Evolutionary conservation across 164 flowering plant species (phyloP).

Genomic region (Annona squamosa): DNA sequence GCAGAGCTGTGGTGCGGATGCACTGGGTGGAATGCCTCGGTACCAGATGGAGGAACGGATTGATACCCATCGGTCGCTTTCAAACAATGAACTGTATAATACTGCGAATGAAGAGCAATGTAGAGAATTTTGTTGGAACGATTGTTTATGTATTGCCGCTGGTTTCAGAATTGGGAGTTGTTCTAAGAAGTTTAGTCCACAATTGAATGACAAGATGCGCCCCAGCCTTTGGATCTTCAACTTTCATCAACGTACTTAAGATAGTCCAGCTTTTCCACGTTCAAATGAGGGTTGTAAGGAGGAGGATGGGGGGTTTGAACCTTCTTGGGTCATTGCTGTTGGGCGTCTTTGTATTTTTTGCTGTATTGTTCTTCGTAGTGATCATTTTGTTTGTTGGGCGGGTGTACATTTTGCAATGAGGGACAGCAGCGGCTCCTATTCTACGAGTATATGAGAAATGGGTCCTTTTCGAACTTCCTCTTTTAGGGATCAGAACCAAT

Average conservation of each 20-base stretch:
- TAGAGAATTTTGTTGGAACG: conserved; percentile 12
- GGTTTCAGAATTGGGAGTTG: conserved; percentile 5
- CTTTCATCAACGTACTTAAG: conserved; percentile 12
- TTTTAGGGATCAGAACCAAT: conserved; percentile 6
- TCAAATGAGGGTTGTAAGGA: background rate
- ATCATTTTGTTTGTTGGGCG: conserved; percentile 5
- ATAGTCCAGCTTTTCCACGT: conserved; percentile 1
- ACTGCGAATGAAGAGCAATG: conserved; percentile 5
- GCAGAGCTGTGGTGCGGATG: conserved; percentile 19
- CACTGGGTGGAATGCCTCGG: background rate
- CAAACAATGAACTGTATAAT: background rate
- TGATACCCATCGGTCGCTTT: conserved; percentile 3
- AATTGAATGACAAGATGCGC: conserved; percentile 10
- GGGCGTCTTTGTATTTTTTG: conserved; percentile 5
- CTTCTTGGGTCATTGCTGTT: conserved; percentile 4
- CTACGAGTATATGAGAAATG: conserved; percentile 25
- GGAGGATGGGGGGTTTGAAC: background rate
- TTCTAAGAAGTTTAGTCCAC: conserved; percentile 16
- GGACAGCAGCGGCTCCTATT: conserved; percentile 14
- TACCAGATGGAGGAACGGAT: background rate
- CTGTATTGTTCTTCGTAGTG: background rate
- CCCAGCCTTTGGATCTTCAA: conserved; percentile 1
- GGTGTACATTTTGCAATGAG: background rate
- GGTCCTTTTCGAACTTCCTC: conserved; percentile 10
- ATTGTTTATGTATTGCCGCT: conserved; percentile 19